Evolutionary conservation across 2,329 filamentous ascomycete genomes (phyloP), one percentile per base, ranked within the genome.

Genomic region (Uncinocarpus reesii): DNA sequence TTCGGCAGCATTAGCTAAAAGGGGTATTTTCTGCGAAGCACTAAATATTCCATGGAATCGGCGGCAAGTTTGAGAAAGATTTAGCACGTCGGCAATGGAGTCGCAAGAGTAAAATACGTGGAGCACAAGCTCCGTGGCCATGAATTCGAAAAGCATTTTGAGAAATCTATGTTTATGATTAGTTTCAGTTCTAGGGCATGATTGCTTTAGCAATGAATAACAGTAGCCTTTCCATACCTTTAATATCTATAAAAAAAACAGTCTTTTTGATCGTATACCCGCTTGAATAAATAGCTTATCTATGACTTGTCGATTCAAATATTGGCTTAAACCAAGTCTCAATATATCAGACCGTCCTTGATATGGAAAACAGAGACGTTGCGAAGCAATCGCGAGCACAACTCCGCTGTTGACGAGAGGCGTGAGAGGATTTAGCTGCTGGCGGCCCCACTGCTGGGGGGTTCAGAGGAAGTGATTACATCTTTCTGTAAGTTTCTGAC

Each of bases 121-220:
- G 52, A 74, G 67, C 49, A 80, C 57, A 47, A 80, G 70, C 65
- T 81, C 78, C 57, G 74, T 77, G 20, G 78, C 71, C 21, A 81
- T 66, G 46, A 69, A 58, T 56, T 75, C 67, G 64, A 80, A 69
- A 44, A 69, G 57, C 77, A 80, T 81, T 54, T 59, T 26, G 11
- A 23, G 7, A 40, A 40, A 18, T 15, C 26, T 41, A n/a, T 24
- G 18, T 29, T 5, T 20, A 29, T 41, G 20, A 20, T 42, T 23
- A 31, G 24, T 16, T 20, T 18, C 7, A 23, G 31, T 42, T 2
- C n/a, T 31, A 26, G n/a, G 15, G 16, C 21, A 8, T 16, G 4
- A 37, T 15, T 6, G 3, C 28, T 2, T n/a, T 2, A 15, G 16
- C 24, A 41, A 16, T 23, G 24, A 7, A 7, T 8, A n/a, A 16